Percentiles rank a stretch among this genome's conserved stretches.
Conservation (phyloP, 1,284 basidiomycete genomes). For the Naganishia albida region DNA sequence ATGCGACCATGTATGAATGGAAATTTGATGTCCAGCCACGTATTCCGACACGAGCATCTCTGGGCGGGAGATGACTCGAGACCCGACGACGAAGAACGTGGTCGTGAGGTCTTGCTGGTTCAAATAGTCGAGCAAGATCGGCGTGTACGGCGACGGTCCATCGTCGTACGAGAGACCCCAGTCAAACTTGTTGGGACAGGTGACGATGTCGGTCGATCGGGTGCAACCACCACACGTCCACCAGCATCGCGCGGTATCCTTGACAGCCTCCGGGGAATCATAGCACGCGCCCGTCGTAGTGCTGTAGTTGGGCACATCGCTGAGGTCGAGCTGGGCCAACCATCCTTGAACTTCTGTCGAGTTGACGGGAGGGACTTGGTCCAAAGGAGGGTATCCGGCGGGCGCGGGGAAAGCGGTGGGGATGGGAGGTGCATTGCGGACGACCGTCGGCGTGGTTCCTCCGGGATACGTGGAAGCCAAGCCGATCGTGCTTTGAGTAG, state of each 20-base stretch:
- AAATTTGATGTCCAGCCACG: constrained; percentile 66
- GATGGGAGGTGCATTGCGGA: constrained; percentile 53
- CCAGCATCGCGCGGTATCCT: constrained; percentile 68
- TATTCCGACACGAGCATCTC: constrained; percentile 77
- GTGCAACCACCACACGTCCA: constrained; percentile 84
- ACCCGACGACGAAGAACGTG: constrained; percentile 92
- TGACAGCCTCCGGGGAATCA: constrained; percentile 63
- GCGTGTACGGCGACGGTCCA: constrained; percentile 73
- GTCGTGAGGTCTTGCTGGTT: constrained; percentile 66
- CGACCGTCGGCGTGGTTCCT: constrained; percentile 46
- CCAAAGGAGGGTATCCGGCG: constrained; percentile 67
- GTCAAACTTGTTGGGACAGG: constrained; percentile 74
- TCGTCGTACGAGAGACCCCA: constrained; percentile 62
- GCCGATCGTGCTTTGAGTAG: constrained; percentile 60
- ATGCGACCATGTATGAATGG: constrained; percentile 60
- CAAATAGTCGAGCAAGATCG: constrained; percentile 58
- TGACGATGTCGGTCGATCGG: constrained; percentile 68
- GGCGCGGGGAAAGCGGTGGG: constrained; percentile 43
- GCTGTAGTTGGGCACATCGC: constrained; percentile 43
- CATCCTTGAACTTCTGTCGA: constrained; percentile 68
- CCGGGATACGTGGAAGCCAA: constrained; percentile 51
- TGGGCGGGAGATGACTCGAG: constrained; percentile 79
- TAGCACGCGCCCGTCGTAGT: constrained; percentile 57
- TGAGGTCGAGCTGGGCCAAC: constrained; percentile 62
- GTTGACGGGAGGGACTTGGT: constrained; percentile 66